Conservation (phyloP, 208 protist species). For the Angomonas deanei region DNA sequence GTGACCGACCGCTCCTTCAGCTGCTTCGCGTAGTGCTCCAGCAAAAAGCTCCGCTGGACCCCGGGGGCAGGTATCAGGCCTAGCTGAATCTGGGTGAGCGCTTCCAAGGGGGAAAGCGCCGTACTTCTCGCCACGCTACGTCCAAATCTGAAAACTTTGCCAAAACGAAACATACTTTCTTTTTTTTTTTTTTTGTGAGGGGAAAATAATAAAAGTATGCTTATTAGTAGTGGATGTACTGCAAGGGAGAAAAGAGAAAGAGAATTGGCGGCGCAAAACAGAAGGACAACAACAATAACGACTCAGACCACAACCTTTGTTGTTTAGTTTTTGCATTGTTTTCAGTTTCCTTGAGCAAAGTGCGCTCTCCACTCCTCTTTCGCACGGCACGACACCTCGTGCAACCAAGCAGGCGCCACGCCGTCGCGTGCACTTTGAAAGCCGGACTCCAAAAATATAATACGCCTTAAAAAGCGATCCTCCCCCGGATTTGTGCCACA, state of each 20-base stretch:
- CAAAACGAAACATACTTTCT: neutral
- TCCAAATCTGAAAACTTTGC: neutral
- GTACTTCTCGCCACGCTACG: neutral
- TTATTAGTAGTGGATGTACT: too few relatives aligned
- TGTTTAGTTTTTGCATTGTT: neutral
- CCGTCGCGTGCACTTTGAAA: neutral
- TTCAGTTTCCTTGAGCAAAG: neutral
- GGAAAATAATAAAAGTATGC: constrained; percentile 2
- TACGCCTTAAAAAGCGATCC: neutral
- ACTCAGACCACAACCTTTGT: neutral
- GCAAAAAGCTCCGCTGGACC: constrained; percentile 70
- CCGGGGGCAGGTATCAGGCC: constrained; percentile 66
- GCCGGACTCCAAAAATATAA: neutral
- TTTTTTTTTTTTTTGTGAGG: neutral
- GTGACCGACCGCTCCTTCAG: constrained; percentile 67
- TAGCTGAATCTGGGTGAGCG: constrained; percentile 79
- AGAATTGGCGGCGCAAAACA: neutral
- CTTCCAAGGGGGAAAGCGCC: constrained; percentile 57
- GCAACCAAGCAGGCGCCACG: neutral
- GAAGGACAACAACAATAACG: neutral
- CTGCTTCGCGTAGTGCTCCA: constrained; percentile 65
- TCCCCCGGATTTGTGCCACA: neutral
- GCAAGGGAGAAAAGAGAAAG: constrained; percentile 9
- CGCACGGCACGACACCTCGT: neutral
- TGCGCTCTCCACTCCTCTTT: neutral